Evolutionary conservation across 768 basidiomycete species (phyloP).

Genomic region (Candolleomyces aberdarensis): DNA sequence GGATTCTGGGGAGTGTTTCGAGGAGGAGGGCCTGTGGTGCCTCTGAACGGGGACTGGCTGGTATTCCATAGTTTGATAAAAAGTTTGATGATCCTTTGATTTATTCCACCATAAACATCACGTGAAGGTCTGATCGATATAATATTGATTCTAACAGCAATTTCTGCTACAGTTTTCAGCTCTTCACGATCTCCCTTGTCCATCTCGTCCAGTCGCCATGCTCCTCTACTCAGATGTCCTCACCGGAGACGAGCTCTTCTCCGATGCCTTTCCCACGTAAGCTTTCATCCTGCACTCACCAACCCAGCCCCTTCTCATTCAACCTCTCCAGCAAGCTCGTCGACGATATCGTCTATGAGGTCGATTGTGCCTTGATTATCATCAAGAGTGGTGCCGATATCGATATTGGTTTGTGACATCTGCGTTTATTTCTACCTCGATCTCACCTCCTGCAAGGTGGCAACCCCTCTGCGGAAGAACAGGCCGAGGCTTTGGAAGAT

Average conservation of each 20-base stretch:
- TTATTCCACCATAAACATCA: conserved; percentile 9
- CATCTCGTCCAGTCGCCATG: conserved; percentile 42
- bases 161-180: conserved; percentile 14
- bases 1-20: conserved; percentile 70
- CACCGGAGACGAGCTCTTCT: conserved; percentile 86
- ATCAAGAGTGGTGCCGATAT: conserved; percentile 76
- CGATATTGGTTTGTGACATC: conserved; percentile 72
- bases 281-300: conserved; percentile 22
- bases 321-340: conserved; percentile 58
- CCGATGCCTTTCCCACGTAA: conserved; percentile 87
- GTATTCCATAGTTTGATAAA: conserved; percentile 61
- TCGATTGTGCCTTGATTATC: conserved; percentile 71
- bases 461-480: conserved; percentile 90
- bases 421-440: conserved; percentile 1
- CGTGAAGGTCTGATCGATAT: conserved; percentile 32
- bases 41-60: conserved; percentile 71
- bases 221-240: conserved; percentile 74
- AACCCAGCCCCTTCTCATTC: conserved; percentile 2
- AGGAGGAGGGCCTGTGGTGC: conserved; percentile 47
- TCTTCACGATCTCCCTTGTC: conserved; percentile 18
- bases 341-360: conserved; percentile 81
- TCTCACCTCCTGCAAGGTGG: conserved; percentile 52
- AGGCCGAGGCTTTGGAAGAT: conserved; percentile 76
- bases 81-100: conserved; percentile 8
- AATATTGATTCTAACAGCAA: conserved; percentile 8